Evolutionary conservation across 129 eudicot genomes (phyloP), one percentile per base, ranked within the genome.

Genomic region (Lonicera japonica): DNA sequence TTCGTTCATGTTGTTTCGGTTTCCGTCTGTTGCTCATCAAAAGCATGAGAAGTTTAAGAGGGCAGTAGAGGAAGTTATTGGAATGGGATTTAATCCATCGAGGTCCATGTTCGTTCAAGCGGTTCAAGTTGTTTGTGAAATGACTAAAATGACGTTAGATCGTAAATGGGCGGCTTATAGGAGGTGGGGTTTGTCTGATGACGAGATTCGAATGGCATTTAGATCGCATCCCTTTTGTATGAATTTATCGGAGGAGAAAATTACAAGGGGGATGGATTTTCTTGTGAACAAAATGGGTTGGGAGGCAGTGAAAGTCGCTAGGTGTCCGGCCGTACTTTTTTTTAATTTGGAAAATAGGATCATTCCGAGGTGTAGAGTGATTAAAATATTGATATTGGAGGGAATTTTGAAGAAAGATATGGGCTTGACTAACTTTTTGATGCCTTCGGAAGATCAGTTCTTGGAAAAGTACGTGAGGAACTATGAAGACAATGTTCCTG

Each of bases 181-280:
- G 66, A 69, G 20, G 29, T 50, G 65, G 48, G 73, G 73, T 17
- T 68, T 53, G 34, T 68, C 66, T 11, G 58, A 68, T 14, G 45
- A 47, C 20, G 73, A 68, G 20, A 48, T 68, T 18, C 8, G 7
- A 5, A 5, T 13, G 11, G 65, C 66, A 2, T 59, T 45, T 11
- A 25, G 25, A 20, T 41, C 3, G 12, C 14, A 29, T 19, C 73
- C 73, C 2, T 2, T 0, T 1, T 43, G 39, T 47, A 47, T 68
- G 66, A 25, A 0, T 10, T 11, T 20, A 13, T 68, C 73, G 5
- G 58, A 58, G 22, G 23, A 13, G 1, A 68, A 58, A 25, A 17
- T 68, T n/a, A 25, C 12, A 8, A 21, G 21, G 5, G 17, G 10
- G 9, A 25, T 68, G 58, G 65, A 59, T 24, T 45, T 68, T 11